Base-by-base conservation (phyloP, 208 protist species). In the Herpetomonas samuelpessoai region DNA sequence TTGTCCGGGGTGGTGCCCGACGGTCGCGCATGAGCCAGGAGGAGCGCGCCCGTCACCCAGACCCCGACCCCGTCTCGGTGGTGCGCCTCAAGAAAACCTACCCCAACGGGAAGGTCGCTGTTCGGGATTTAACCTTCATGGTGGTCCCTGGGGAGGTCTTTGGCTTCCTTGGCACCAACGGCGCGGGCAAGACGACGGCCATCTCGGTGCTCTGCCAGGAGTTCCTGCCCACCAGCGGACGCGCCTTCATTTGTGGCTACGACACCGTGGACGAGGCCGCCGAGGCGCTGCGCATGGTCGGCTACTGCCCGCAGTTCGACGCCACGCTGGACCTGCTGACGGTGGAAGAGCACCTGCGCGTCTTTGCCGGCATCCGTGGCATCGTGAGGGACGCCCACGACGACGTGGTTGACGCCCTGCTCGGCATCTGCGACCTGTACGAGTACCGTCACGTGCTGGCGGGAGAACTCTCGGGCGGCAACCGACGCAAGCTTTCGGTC, bases 291-390 rank as follows among this genome's bases (percentile, higher is more conserved):
- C 76, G 26, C 18, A 69, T 39, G 28, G 80, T 97, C 44, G 96
- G 96, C 30, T 95, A 98, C 53, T 99, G 97, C 76, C 96, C 96
- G 44, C 97, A 99, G 77, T 97, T 97, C 74, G 96, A 98, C 74
- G 83, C 97, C 7, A 69, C 92, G 1, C 87, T 96, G 55, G 83
- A 92, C 27, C 74, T 98, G 55, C 67, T 98, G 35, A 98, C 95
- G 22, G 82, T 88, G 41, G 56, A 88, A 19, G 96, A 99, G 68
- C 96, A 98, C 75, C 62, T 99, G 2, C 14, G 46, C n/a, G 78
- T 97, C 1, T 98, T 84, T 62, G 81, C 71, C 10, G 63, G 71
- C 10, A 28, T 98, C 3, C 74, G 74, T 31, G 79, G 79, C 31
- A 55, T 86, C 12, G 48, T 90, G n/a, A 3, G 19, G 18, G 7